These are phyloP conservation scores for Acarospora socialis DNA, from an alignment of 2,329 filamentous ascomycete species.

Conservation along the genomic window DNA sequence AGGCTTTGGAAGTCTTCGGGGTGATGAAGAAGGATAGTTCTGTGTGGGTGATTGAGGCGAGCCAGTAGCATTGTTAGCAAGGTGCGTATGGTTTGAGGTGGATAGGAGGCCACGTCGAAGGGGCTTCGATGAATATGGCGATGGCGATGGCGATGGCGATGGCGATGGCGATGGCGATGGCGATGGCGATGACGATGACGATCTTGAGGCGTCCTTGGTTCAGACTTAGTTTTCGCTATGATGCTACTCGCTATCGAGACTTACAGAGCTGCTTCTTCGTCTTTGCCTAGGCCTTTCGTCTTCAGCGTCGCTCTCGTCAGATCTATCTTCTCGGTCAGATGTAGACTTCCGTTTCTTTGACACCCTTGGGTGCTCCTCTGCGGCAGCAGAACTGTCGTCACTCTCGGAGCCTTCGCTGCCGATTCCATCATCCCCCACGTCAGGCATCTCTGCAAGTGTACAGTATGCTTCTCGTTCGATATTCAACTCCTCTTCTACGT, in stretches of 20 bases:
- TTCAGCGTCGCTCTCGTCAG: constrained; percentile 50
- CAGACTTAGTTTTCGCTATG: too few relatives aligned
- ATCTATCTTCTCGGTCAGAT: constrained; percentile 56
- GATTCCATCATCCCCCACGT: constrained; percentile 60
- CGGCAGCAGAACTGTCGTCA: constrained; percentile 32
- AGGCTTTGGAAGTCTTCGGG: constrained; percentile 43
- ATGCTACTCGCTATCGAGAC: too few relatives aligned
- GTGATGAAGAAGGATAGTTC: constrained; percentile 32
- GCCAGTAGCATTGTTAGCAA: too few relatives aligned
- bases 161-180: constrained; percentile 29
- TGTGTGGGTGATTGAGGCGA: too few relatives aligned
- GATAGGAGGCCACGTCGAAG: too few relatives aligned
- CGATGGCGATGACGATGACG: constrained; percentile 26
- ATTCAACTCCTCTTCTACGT: constrained; percentile 70
- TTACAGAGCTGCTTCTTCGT: constrained; percentile 76
- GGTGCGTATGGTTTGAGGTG: too few relatives aligned
- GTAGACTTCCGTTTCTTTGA: constrained; percentile 64
- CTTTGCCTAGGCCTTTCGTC: constrained; percentile 64
- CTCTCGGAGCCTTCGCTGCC: constrained; percentile 44
- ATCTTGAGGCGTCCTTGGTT: too few relatives aligned
- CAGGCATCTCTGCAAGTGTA: constrained; percentile 79
- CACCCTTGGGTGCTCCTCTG: constrained; percentile 18
- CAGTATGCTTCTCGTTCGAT: constrained; percentile 70
- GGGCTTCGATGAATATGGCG: constrained; percentile 27
- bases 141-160: constrained; percentile 31